Conservation (phyloP, 1,139 yeast genomes). For the Pichia kudriavzevii region DNA sequence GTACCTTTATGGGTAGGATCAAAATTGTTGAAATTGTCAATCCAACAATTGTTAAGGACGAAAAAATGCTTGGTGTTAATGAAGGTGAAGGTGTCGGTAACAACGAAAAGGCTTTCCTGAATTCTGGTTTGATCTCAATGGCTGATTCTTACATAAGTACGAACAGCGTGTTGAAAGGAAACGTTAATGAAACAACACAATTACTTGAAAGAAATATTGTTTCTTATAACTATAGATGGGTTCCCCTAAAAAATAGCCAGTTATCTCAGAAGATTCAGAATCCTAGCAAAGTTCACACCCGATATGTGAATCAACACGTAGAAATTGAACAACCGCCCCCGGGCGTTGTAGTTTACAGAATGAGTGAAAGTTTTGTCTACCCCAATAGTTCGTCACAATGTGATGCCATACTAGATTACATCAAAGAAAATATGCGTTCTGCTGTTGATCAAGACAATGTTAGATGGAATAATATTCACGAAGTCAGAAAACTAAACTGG, state of each 20-base stretch:
- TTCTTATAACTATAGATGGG: constrained; percentile 65
- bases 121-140: constrained; percentile 22
- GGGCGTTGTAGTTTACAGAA: constrained; percentile 80
- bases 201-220: constrained; percentile 3
- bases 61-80: neutral
- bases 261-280: too few relatives aligned
- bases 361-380: constrained; percentile 73
- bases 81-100: neutral
- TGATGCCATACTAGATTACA: constrained; percentile 63
- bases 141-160: constrained; percentile 11
- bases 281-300: constrained; percentile 22
- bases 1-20: constrained; percentile 75
- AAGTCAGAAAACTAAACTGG: constrained; percentile 5
- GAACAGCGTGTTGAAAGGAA: constrained; percentile 4
- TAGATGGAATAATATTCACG: constrained; percentile 69
- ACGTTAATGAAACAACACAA: constrained; percentile 1
- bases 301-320: constrained; percentile 46
- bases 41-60: constrained; percentile 29
- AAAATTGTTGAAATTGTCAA: constrained; percentile 61
- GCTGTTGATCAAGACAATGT: constrained; percentile 64
- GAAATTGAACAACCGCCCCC: constrained; percentile 75
- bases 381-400: constrained; percentile 72
- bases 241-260: constrained; percentile 53
- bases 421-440: constrained; percentile 52
- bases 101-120: constrained; percentile 16